phyloP scores from a whole-genome alignment of 305 asterid species.

The Solanum aculeatissimum region DNA sequence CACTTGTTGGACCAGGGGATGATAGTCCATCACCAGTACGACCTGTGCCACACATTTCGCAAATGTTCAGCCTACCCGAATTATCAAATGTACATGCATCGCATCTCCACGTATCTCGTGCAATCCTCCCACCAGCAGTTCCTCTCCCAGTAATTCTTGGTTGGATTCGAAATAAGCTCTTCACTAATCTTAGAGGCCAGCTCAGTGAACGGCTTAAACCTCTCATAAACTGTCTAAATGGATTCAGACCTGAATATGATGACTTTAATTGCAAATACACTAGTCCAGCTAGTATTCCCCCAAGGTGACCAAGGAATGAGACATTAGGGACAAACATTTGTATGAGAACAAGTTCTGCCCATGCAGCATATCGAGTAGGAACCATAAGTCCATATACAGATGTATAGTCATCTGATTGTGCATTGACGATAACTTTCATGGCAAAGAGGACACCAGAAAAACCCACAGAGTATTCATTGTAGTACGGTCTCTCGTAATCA shows the following conservation, averaged over 20 bases:
- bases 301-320: constrained; percentile 10
- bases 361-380: neutral
- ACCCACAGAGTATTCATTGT: neutral
- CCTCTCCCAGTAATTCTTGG: constrained; percentile 44
- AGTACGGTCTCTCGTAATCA: constrained; percentile 1
- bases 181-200: constrained; percentile 47
- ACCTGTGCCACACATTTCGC: constrained; percentile 68
- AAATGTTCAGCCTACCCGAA: constrained; percentile 21
- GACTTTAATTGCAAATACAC: neutral
- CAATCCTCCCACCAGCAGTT: constrained; percentile 16
- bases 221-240: neutral
- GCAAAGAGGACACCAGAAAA: constrained; percentile 10
- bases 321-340: constrained; percentile 9
- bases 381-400: neutral
- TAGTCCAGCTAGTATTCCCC: constrained; percentile 9
- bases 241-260: neutral
- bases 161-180: constrained; percentile 12
- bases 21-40: constrained; percentile 8
- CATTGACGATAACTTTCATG: constrained; percentile 1
- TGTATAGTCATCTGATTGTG: neutral
- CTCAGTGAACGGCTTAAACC: constrained; percentile 25
- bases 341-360: constrained; percentile 1
- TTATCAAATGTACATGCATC: constrained; percentile 67
- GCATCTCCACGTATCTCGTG: constrained; percentile 55
- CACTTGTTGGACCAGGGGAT: neutral